A percentile compares a stretch with the other conserved stretches of the same genome.
Conservation (phyloP, 345 rosid genomes). For the Punica granatum region DNA sequence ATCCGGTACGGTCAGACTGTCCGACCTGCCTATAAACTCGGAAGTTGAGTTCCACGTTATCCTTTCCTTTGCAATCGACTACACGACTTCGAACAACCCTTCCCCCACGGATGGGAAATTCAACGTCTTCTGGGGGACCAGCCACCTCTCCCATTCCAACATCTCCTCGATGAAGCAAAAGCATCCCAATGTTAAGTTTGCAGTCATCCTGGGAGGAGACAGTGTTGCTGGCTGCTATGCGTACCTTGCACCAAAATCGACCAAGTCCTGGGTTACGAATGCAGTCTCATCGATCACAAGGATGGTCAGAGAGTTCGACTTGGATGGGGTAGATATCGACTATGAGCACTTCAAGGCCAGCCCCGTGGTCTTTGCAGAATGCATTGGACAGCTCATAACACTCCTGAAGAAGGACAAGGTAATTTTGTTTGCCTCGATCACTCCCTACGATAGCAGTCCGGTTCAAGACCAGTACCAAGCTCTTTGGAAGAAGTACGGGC, state of each 20-base stretch:
- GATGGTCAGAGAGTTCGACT: constrained; percentile 22
- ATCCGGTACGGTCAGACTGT: constrained; percentile 21
- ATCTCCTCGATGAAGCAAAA: constrained; percentile 24
- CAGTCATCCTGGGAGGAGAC: constrained; percentile 34
- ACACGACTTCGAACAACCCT: constrained; percentile 18
- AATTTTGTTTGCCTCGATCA: constrained; percentile 33
- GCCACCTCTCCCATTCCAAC: constrained; percentile 21
- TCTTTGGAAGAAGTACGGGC: constrained; percentile 35
- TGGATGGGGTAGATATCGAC: constrained; percentile 36
- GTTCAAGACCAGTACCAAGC: constrained; percentile 36
- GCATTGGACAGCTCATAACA: constrained; percentile 30
- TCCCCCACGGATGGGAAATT: constrained; percentile 31
- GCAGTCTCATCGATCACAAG: constrained; percentile 30
- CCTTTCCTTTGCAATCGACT: constrained; percentile 35
- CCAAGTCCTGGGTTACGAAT: constrained; percentile 31
- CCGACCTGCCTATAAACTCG: constrained; percentile 27
- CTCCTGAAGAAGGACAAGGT: constrained; percentile 22
- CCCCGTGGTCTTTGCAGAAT: constrained; percentile 23
- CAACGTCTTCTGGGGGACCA: constrained; percentile 33
- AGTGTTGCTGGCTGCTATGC: constrained; percentile 10
- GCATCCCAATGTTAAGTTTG: constrained; percentile 27
- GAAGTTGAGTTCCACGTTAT: constrained; percentile 33
- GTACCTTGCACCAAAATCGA: constrained; percentile 25
- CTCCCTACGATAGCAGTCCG: constrained; percentile 31
- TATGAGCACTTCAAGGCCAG: constrained; percentile 32